Conservation (phyloP, 768 basidiomycete species). For the Lyophyllum shimeji region DNA sequence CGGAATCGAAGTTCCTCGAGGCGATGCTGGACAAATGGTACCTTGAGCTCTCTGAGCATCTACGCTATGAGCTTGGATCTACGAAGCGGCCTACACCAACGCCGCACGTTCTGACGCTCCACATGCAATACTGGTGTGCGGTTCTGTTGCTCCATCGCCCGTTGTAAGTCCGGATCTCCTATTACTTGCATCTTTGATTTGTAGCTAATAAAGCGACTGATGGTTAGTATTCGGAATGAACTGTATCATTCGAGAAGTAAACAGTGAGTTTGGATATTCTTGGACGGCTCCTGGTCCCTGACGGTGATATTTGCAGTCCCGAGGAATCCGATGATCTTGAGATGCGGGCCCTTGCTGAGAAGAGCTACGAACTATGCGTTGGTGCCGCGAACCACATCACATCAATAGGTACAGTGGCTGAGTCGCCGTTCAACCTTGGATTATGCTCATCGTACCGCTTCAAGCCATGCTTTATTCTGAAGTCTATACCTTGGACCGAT, state of each 20-base stretch:
- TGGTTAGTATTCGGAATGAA: slow-evolving; percentile 38
- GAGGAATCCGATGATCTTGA: slow-evolving; percentile 52
- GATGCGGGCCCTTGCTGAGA: slow-evolving; percentile 51
- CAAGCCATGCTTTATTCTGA: slow-evolving; percentile 61
- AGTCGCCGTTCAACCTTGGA: neutral
- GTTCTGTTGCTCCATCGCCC: slow-evolving; percentile 74
- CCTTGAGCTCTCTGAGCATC: slow-evolving; percentile 63
- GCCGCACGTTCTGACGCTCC: slow-evolving; percentile 71
- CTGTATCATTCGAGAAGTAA: slow-evolving; percentile 34
- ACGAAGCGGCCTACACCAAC: slow-evolving; percentile 43
- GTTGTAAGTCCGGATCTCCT: slow-evolving; percentile 51
- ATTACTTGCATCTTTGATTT: neutral
- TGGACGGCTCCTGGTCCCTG: neutral
- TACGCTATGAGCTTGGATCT: slow-evolving; percentile 59
- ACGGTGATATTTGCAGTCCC: slow-evolving; percentile 25
- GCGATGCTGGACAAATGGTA: slow-evolving; percentile 73
- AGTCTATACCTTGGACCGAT: slow-evolving; percentile 57
- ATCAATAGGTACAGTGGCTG: slow-evolving; percentile 50
- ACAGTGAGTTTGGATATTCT: slow-evolving; percentile 23
- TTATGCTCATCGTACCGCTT: slow-evolving; percentile 2
- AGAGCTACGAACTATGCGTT: slow-evolving; percentile 72
- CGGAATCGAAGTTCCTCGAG: slow-evolving; percentile 59
- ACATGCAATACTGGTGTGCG: slow-evolving; percentile 88
- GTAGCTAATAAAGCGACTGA: slow-evolving; percentile 11
- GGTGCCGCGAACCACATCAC: slow-evolving; percentile 81